These are phyloP conservation scores for Aspergillus sp. DNA, from an alignment of 2,329 filamentous ascomycete species.

Conservation along the genomic window DNA sequence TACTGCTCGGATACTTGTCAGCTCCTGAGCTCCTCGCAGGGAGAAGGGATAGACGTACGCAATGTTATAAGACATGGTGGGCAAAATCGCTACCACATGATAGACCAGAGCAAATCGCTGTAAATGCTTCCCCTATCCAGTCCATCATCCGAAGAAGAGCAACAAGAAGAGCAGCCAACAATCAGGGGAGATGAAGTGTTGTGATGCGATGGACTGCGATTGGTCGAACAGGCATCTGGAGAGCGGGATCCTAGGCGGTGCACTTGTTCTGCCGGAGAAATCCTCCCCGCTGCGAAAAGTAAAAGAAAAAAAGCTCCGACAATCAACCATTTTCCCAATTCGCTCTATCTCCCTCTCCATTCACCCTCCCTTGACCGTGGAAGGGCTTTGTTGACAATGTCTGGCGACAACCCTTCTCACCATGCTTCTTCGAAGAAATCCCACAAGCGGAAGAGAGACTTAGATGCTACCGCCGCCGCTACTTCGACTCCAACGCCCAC, in stretches of 20 bases:
- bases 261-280: slow-evolving; percentile 26
- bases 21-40: slow-evolving; percentile 4
- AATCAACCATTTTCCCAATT: slow-evolving; percentile 16
- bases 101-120: background rate
- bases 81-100: slow-evolving; percentile 9
- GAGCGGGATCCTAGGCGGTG: slow-evolving; percentile 21
- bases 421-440: slow-evolving; percentile 44
- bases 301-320: slow-evolving; percentile 16
- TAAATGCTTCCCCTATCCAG: background rate
- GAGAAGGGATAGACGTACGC: slow-evolving; percentile 49
- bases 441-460: slow-evolving; percentile 36
- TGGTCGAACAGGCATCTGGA: slow-evolving; percentile 10
- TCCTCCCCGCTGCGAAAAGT: slow-evolving; percentile 21
- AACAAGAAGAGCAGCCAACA: background rate
- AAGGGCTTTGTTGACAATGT: slow-evolving; percentile 38
- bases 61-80: slow-evolving; percentile 67
- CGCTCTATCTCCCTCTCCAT: slow-evolving; percentile 6
- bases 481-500: slow-evolving; percentile 30
- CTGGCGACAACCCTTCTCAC: slow-evolving; percentile 46
- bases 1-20: slow-evolving; percentile 48
- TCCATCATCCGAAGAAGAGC: slow-evolving; percentile 19
- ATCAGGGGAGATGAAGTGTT: background rate
- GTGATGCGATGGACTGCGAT: background rate
- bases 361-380: slow-evolving; percentile 1
- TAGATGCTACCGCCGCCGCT: slow-evolving; percentile 22